Base-by-base conservation (phyloP, 1,284 basidiomycete genomes). In the Caloboletus firmus region DNA sequence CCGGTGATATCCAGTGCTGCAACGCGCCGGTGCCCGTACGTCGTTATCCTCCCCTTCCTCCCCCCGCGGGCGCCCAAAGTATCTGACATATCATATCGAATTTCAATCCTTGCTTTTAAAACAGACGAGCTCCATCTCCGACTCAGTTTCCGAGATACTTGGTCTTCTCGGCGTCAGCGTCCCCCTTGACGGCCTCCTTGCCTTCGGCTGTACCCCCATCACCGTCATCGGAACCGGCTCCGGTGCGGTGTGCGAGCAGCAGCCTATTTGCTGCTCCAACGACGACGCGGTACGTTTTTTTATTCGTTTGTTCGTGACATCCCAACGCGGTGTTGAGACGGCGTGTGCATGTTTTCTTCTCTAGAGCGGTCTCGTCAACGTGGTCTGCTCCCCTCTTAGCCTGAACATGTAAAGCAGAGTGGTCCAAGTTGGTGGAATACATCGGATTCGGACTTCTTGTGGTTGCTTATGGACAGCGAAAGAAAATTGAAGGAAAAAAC, bases 201-300 rank as follows among this genome's bases (percentile, higher is more conserved):
- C 32, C 13, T 0, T 43, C 3, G 2, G n/a, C 17, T 61, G 60
- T 31, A 17, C 1, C 28, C 40, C 61, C 22, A 31, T 63, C 7
- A 5, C 3, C 8, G 17, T 4, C 12, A 0, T 56, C 7, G 42
- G 24, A 15, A 2, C 8, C 1, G 57, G 36, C 4, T 22, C 32
- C 2, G 45, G 60, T 12, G 15, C 35, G 4, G 0, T 0, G 0
- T 65, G 62, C 45, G 0, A 4, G 0, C n/a, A 49, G 28, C 7
- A 58, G 2, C 17, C 65, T 0, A 39, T 55, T 24, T 63, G 62
- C 24, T 63, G 62, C 45, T 3, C n/a, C 26, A 2, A 12, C 4
- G 17, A 30, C 15, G 0, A 4, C 0, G 0, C 2, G 5, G 62
- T 63, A 12, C 54, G 60, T 64, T 36, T 39, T 17, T 28, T 5